These are phyloP conservation scores for Cryomyces minteri DNA, from an alignment of 495 filamentous ascomycete genomes.

Conservation along the genomic window DNA sequence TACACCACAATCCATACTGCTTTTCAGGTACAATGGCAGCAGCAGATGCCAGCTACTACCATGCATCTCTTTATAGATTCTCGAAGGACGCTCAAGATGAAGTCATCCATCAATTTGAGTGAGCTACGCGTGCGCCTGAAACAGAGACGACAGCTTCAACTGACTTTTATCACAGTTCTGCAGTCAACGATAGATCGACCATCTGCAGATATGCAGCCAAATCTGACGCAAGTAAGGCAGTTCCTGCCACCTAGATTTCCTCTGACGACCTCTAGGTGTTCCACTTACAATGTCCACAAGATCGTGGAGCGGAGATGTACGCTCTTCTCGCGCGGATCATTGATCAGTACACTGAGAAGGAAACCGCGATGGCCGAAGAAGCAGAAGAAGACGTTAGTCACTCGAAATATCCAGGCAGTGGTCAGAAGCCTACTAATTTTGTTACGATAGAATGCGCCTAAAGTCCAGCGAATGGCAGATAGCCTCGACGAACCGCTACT, in stretches of 20 bases:
- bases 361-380: not conserved
- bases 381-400: not conserved
- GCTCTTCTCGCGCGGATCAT: not conserved
- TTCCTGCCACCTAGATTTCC: not conserved
- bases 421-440: no score
- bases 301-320: not conserved
- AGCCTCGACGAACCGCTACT: no score
- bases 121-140: not conserved
- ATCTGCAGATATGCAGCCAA: not conserved
- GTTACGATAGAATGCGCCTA: no score
- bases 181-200: not conserved
- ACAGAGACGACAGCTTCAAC: not conserved
- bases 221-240: not conserved
- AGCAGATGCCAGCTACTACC: constrained; percentile 4
- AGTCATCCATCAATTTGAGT: constrained; percentile 3
- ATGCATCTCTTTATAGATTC: constrained; percentile 4
- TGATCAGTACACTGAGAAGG: not conserved
- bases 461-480: no score
- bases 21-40: not conserved
- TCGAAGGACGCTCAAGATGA: not conserved
- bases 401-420: no score
- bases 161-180: not conserved
- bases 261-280: not conserved
- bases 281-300: not conserved
- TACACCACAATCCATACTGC: not conserved